phyloP scores from a whole-genome alignment of 192 early-diverging fungal genomes.

The Obelidium mucronatum region DNA sequence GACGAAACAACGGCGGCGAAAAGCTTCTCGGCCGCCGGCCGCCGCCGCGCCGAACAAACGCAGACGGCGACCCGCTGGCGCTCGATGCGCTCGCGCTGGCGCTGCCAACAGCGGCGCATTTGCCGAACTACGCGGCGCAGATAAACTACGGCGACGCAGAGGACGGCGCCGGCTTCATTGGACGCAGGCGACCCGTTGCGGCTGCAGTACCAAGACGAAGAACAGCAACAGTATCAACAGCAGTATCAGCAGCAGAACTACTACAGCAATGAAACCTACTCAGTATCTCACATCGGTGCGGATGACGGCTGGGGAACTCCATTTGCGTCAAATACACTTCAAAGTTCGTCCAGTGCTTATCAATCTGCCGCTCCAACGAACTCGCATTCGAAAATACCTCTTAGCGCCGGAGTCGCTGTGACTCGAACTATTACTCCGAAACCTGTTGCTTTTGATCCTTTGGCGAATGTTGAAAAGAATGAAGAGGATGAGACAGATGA shows the following conservation, averaged over 20 bases:
- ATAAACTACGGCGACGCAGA: not conserved
- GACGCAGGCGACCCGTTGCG: too few species aligned
- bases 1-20: too few species aligned
- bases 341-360: too few species aligned
- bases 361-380: not conserved
- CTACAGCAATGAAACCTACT: not conserved
- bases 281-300: not conserved
- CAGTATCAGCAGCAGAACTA: not conserved
- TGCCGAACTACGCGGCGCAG: not conserved
- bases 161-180: too few species aligned
- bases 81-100: not conserved
- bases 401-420: not conserved
- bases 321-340: not conserved
- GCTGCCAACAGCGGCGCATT: not conserved
- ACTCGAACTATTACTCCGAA: conserved; percentile 21
- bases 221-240: too few species aligned
- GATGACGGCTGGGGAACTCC: not conserved
- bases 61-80: not conserved
- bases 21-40: not conserved
- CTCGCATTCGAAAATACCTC: not conserved
- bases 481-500: conserved; percentile 7
- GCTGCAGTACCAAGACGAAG: too few species aligned
- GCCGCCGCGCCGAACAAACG: not conserved
- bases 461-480: conserved; percentile 14
- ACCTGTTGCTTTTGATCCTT: conserved; percentile 18